These are phyloP conservation scores for Cutaneotrichosporon cutaneum DNA, from an alignment of 1,284 basidiomycete genomes.

Conservation along the genomic window DNA sequence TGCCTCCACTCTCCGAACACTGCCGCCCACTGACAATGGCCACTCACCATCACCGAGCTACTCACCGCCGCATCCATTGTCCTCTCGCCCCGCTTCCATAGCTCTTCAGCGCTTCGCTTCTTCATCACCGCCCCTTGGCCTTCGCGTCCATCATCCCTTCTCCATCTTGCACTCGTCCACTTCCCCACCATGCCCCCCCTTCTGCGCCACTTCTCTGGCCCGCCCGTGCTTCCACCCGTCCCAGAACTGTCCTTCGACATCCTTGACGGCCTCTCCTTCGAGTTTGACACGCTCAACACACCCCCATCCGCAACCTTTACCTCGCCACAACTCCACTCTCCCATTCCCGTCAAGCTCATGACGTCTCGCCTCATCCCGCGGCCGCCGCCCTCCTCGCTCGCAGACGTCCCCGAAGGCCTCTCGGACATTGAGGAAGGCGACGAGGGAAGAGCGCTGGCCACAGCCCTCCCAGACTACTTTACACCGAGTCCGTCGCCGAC, in stretches of 20 bases:
- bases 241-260: neutral
- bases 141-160: neutral
- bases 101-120: neutral
- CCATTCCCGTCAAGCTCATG: constrained; percentile 1
- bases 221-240: constrained; percentile 4
- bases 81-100: neutral
- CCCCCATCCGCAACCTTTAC: neutral
- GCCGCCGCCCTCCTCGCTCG: neutral
- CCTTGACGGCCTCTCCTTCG: neutral
- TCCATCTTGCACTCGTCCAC: neutral
- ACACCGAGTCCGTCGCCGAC: neutral
- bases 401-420: constrained; percentile 1
- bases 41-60: neutral
- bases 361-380: neutral
- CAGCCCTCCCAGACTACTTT: neutral
- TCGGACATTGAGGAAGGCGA: neutral
- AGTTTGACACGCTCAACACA: neutral
- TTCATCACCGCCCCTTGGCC: neutral
- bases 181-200: neutral
- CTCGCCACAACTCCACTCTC: neutral
- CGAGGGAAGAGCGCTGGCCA: neutral
- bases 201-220: neutral
- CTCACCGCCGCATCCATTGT: neutral
- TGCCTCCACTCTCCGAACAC: neutral
- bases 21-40: neutral